Percentiles rank a stretch among this genome's conserved stretches.
Conservation (phyloP, 2,329 filamentous ascomycete genomes). For the Neospermospora avenae region DNA sequence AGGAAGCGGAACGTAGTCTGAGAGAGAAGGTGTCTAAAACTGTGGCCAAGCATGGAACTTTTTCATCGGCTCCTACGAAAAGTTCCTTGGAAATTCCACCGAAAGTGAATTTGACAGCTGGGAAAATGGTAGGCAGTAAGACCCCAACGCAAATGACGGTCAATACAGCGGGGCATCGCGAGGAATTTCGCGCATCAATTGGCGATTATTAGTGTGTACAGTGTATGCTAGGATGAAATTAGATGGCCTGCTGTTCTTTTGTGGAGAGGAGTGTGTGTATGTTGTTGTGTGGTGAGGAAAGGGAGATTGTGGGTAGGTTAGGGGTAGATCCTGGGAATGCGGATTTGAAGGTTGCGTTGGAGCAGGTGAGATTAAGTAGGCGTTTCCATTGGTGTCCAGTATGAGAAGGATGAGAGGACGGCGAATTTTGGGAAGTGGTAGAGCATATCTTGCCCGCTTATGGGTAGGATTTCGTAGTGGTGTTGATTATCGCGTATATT, state of each 20-base stretch:
- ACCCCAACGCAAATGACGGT: slow-evolving; percentile 16
- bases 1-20: too few relatives aligned
- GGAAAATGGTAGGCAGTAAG: slow-evolving; percentile 9
- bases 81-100: too few relatives aligned
- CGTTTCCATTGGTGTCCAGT: neutral
- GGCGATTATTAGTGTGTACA: slow-evolving; percentile 23
- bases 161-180: slow-evolving; percentile 18
- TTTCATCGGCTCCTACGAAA: too few relatives aligned
- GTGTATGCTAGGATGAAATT: slow-evolving; percentile 28
- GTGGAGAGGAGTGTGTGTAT: slow-evolving; percentile 30
- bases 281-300: slow-evolving; percentile 25
- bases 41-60: too few relatives aligned
- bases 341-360: neutral
- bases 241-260: slow-evolving; percentile 33
- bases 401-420: neutral
- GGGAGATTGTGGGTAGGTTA: slow-evolving; percentile 13
- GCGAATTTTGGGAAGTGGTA: neutral
- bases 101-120: too few relatives aligned
- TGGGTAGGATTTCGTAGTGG: neutral
- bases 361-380: neutral
- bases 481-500: neutral
- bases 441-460: neutral
- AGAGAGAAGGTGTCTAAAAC: too few relatives aligned
- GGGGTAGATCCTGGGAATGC: neutral
- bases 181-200: slow-evolving; percentile 27